A percentile compares a stretch with the other conserved stretches of the same genome.
These are phyloP conservation scores for Coffea canephora DNA, from an alignment of 257 asterid genomes.

Conservation along the genomic window DNA sequence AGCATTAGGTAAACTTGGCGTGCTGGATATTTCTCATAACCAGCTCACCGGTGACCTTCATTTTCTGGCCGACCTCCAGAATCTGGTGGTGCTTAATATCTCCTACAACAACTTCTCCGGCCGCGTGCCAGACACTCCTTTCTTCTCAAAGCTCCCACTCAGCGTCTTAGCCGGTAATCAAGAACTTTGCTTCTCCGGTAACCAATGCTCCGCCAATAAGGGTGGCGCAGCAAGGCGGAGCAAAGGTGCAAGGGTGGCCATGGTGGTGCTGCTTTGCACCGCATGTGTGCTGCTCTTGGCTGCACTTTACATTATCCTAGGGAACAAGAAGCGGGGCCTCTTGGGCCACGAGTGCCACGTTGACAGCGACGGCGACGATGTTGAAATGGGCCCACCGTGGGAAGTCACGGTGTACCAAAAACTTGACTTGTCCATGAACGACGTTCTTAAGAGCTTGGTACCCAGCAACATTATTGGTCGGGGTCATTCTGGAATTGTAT, in stretches of 20 bases:
- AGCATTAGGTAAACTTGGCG: constrained; percentile 60
- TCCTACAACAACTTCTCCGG: constrained; percentile 76
- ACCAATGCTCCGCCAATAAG: constrained; percentile 35
- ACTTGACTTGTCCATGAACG: constrained; percentile 52
- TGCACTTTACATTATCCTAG: constrained; percentile 60
- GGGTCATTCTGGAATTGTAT: constrained; percentile 64
- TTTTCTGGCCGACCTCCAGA: constrained; percentile 50
- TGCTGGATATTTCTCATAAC: constrained; percentile 73
- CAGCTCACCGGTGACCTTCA: constrained; percentile 71
- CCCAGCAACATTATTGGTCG: constrained; percentile 53
- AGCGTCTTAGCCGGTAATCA: constrained; percentile 59
- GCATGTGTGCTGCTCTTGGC: constrained; percentile 51
- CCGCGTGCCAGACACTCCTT: constrained; percentile 61
- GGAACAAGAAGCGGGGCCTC: constrained; percentile 39
- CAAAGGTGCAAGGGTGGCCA: constrained; percentile 60
- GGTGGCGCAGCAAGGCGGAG: constrained; percentile 29
- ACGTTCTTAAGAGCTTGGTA: constrained; percentile 51
- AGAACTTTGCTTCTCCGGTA: constrained; percentile 51
- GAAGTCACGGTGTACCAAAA: constrained; percentile 76
- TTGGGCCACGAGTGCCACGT: constrained; percentile 32
- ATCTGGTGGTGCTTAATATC: constrained; percentile 69
- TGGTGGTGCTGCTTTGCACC: constrained; percentile 62
- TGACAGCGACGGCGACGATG: constrained; percentile 41
- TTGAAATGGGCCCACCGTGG: constrained; percentile 72
- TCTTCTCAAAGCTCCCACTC: constrained; percentile 66